Conservation (phyloP, 371 early-diverging fungal genomes). For the Mortierella sp. region DNA sequence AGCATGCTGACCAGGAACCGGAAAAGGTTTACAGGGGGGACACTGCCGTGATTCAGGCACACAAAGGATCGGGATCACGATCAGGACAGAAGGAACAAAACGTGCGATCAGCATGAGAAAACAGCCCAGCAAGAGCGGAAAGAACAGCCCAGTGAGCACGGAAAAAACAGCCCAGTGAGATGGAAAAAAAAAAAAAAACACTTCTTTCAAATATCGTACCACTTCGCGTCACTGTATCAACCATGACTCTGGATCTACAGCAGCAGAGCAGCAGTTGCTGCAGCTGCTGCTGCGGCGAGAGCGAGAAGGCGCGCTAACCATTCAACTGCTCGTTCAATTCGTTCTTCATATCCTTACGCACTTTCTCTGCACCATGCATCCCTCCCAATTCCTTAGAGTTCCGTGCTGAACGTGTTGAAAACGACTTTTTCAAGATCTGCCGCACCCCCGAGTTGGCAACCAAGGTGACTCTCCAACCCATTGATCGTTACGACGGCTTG, state of each 20-base stretch:
- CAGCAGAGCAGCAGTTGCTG: background rate
- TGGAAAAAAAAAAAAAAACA: background rate
- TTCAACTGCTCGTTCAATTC: slow-evolving; percentile 1
- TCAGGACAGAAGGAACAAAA: background rate
- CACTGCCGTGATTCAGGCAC: background rate
- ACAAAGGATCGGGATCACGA: background rate
- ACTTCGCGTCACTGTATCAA: background rate
- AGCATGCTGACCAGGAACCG: background rate
- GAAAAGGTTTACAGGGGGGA: background rate
- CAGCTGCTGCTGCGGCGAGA: too few relatives aligned
- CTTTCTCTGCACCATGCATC: background rate
- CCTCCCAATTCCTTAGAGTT: slow-evolving; percentile 76
- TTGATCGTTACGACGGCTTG: slow-evolving; percentile 90
- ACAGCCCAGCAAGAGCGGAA: background rate
- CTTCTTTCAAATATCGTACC: background rate
- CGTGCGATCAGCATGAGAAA: background rate
- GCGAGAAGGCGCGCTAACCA: background rate
- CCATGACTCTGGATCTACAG: background rate
- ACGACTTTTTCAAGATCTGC: slow-evolving; percentile 97
- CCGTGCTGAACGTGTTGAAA: slow-evolving; percentile 83
- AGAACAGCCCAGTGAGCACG: too few relatives aligned
- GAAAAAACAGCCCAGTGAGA: background rate
- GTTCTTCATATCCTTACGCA: background rate
- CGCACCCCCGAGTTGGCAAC: slow-evolving; percentile 95
- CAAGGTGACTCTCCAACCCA: slow-evolving; percentile 96